These are phyloP conservation scores for Venturia carpophila DNA, from an alignment of 2,329 filamentous ascomycete genomes.

Conservation along the genomic window DNA sequence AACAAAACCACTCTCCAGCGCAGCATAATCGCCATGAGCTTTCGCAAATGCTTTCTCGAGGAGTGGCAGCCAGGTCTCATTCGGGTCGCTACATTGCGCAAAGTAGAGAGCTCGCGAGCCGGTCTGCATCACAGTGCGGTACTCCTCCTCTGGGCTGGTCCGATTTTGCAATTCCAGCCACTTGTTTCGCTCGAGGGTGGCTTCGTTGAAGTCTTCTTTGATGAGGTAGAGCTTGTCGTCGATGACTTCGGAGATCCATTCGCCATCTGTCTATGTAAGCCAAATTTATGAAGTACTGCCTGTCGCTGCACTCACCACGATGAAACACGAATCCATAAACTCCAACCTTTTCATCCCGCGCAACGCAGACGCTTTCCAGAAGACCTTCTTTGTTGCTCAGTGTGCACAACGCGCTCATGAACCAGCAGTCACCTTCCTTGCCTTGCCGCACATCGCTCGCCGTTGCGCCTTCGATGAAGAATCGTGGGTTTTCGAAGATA, in stretches of 20 bases:
- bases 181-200: conserved; percentile 62
- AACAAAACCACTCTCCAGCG: conserved; percentile 67
- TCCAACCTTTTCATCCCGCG: conserved; percentile 61
- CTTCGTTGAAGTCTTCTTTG: conserved; percentile 71
- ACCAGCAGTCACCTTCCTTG: conserved; percentile 74
- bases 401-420: conserved; percentile 71
- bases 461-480: conserved; percentile 69
- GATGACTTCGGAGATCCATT: conserved; percentile 82
- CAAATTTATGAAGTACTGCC: not conserved
- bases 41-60: conserved; percentile 81
- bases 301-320: conserved; percentile 31
- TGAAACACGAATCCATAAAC: conserved; percentile 83
- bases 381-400: conserved; percentile 63
- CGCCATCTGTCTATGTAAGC: conserved; percentile 26
- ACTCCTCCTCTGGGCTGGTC: conserved; percentile 63
- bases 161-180: conserved; percentile 65
- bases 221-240: conserved; percentile 85
- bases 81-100: conserved; percentile 64
- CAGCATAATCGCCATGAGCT: conserved; percentile 69
- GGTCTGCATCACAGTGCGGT: conserved; percentile 62
- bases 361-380: conserved; percentile 67
- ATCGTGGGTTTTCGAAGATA: conserved; percentile 68
- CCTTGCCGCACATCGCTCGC: conserved; percentile 75
- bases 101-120: conserved; percentile 73
- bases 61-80: conserved; percentile 76